phyloP scores from a whole-genome alignment of 768 basidiomycete species.

The Lactarius deliciosus region DNA sequence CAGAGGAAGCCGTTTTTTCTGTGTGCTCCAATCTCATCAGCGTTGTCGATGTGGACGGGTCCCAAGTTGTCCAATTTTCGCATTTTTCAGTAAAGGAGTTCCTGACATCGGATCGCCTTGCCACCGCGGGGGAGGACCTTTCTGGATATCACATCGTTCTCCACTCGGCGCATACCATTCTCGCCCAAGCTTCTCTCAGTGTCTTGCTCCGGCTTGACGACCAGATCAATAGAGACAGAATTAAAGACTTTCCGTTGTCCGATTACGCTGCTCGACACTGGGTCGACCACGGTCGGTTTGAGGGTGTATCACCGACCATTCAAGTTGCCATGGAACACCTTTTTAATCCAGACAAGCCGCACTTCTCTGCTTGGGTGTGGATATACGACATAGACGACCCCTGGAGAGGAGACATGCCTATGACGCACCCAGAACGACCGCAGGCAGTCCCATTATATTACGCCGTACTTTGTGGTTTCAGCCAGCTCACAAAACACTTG shows the following conservation, averaged over 20 bases:
- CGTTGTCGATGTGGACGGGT: neutral
- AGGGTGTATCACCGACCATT: neutral
- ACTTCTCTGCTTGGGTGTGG: conserved; percentile 7
- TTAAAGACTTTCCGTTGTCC: neutral
- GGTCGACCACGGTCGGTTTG: conserved; percentile 1
- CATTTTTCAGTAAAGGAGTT: conserved; percentile 21
- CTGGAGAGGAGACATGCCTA: neutral
- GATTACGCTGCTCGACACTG: conserved; percentile 10
- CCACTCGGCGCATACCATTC: neutral
- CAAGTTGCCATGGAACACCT: conserved; percentile 6
- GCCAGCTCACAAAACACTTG: neutral
- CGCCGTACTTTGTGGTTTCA: neutral
- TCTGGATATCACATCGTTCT: neutral
- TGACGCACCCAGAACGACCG: neutral
- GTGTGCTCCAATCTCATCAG: conserved; percentile 7
- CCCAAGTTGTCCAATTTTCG: conserved; percentile 9
- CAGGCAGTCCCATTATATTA: conserved; percentile 4
- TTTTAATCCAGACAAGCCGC: neutral
- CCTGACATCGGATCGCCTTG: conserved; percentile 3
- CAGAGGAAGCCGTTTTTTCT: neutral
- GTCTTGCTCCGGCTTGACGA: neutral
- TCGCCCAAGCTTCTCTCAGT: neutral
- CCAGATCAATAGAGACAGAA: neutral
- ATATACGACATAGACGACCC: neutral
- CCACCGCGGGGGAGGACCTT: neutral